Evolutionary conservation across 2,329 filamentous ascomycete genomes (phyloP).

Genomic region (Celoporthe dispersa): DNA sequence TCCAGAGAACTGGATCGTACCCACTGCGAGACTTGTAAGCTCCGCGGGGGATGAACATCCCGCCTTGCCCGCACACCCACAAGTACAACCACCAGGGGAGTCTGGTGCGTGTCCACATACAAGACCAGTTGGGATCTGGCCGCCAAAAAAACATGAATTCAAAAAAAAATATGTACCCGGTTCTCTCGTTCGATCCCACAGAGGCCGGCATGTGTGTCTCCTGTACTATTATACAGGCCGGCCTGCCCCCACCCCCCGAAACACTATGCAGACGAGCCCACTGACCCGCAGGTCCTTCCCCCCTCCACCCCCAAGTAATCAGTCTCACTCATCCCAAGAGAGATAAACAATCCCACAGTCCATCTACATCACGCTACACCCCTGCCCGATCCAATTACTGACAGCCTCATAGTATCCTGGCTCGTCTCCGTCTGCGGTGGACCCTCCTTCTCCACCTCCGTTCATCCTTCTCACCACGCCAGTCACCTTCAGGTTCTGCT

Average conservation of each 20-base stretch:
- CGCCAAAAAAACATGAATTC: no score
- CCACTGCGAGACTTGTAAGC: no score
- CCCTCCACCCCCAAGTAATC: neutral
- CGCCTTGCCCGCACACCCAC: neutral
- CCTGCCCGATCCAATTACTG: constrained; percentile 52
- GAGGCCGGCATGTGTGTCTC: neutral
- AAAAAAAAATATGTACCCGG: constrained; percentile 6
- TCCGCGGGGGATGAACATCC: no score
- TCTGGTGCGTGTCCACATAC: no score
- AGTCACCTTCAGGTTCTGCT: constrained; percentile 77
- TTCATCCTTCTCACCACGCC: constrained; percentile 72
- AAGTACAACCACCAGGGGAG: neutral
- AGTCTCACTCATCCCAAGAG: neutral
- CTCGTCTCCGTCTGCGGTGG: constrained; percentile 65
- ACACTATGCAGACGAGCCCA: neutral
- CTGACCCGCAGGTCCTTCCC: neutral
- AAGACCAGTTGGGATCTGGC: neutral
- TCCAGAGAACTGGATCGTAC: no score
- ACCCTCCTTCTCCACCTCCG: constrained; percentile 60
- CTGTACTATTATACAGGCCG: neutral
- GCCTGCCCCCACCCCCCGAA: neutral
- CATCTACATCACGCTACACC: constrained; percentile 58
- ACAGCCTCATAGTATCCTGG: constrained; percentile 78
- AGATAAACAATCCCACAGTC: no score
- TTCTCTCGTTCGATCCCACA: neutral